These are phyloP conservation scores for Erodium texanum DNA, from an alignment of 441 rosid genomes.

Conservation along the genomic window DNA sequence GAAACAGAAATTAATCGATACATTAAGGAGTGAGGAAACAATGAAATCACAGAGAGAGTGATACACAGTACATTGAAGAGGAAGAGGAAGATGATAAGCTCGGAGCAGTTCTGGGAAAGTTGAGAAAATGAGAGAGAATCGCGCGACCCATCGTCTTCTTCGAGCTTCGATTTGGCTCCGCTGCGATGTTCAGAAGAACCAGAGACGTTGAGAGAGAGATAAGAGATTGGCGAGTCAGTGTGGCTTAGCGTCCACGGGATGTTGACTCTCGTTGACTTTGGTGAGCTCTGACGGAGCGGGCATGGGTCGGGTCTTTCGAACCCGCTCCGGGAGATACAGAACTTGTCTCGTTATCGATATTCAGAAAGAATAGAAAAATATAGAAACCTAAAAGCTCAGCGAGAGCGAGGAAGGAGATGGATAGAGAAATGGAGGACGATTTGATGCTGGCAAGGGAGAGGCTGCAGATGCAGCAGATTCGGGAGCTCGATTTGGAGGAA, in stretches of 20 bases:
- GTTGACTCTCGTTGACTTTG: not conserved
- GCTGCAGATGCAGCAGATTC: constrained; percentile 74
- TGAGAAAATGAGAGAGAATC: constrained; percentile 44
- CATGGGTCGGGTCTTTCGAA: no score
- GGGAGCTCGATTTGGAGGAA: constrained; percentile 75
- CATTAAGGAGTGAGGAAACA: not conserved
- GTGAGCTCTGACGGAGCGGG: no score
- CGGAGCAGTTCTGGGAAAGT: constrained; percentile 36
- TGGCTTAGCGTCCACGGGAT: not conserved
- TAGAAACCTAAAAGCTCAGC: not conserved
- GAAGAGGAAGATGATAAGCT: constrained; percentile 18
- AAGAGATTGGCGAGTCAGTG: not conserved
- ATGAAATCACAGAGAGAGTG: not conserved
- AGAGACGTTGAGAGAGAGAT: not conserved
- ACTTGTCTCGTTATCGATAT: no score
- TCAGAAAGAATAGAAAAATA: no score
- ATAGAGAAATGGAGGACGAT: constrained; percentile 27
- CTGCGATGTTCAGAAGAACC: no score
- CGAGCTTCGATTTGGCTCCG: not conserved
- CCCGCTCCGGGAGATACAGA: no score
- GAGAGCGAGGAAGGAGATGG: not conserved
- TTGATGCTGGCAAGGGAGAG: constrained; percentile 51
- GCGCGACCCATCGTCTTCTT: constrained; percentile 33
- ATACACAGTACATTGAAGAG: constrained; percentile 29
- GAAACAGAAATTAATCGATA: no score